These are phyloP conservation scores for Penicillium sp. DNA, from an alignment of 2,329 filamentous ascomycete genomes.

Conservation along the genomic window DNA sequence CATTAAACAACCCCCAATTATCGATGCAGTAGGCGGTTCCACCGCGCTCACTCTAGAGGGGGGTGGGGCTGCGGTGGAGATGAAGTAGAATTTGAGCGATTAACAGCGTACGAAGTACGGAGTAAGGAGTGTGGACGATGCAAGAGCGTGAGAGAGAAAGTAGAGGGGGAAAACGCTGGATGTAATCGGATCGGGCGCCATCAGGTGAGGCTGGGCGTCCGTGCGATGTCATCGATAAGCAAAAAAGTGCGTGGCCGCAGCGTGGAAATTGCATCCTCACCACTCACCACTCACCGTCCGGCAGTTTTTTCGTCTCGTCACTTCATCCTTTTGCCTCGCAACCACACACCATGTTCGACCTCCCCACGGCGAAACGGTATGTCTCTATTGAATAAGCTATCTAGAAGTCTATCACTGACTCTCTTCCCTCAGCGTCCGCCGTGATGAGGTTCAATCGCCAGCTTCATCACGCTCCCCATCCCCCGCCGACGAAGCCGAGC, in stretches of 20 bases:
- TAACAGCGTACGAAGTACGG: not conserved
- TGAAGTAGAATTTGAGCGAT: not conserved
- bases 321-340: not conserved
- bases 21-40: slow-evolving; percentile 11
- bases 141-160: slow-evolving; percentile 10
- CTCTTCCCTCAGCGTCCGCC: slow-evolving; percentile 35
- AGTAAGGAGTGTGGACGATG: slow-evolving; percentile 22
- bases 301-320: slow-evolving; percentile 10
- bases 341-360: slow-evolving; percentile 38
- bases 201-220: slow-evolving; percentile 24
- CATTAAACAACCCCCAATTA: slow-evolving; percentile 24
- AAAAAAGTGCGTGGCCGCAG: slow-evolving; percentile 25
- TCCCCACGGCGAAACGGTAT: slow-evolving; percentile 43
- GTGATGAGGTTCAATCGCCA: slow-evolving; percentile 40
- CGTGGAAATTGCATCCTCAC: slow-evolving; percentile 9
- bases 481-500: slow-evolving; percentile 32
- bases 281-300: not conserved
- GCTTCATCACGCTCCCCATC: slow-evolving; percentile 36
- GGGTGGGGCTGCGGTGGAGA: not conserved
- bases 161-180: slow-evolving; percentile 6
- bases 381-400: slow-evolving; percentile 1
- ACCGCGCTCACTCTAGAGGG: slow-evolving; percentile 2
- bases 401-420: slow-evolving; percentile 5
- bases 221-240: slow-evolving; percentile 30
- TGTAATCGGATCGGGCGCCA: not conserved